A percentile compares a stretch with the other conserved stretches of the same genome.
phyloP scores from a whole-genome alignment of 805 yeast species.

The Ogataea nitratoaversa region DNA sequence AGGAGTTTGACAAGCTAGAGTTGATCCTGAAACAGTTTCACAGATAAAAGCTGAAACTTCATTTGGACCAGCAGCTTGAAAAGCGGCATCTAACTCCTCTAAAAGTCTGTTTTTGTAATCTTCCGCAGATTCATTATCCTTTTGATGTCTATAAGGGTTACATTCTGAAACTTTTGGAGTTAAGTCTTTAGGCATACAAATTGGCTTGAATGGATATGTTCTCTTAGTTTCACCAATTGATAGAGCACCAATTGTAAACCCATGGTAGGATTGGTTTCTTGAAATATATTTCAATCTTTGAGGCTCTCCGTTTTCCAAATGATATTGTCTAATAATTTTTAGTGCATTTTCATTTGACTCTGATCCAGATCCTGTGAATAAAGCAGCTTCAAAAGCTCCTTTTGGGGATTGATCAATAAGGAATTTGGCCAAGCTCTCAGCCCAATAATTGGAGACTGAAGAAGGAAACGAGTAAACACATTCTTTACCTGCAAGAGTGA shows the following conservation, averaged over 20 bases:
- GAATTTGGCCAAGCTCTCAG: conserved; percentile 40
- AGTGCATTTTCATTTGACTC: conserved; percentile 78
- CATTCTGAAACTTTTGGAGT: conserved; percentile 28
- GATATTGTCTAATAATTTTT: conserved; percentile 54
- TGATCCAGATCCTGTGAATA: conserved; percentile 62
- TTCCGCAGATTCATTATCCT: conserved; percentile 34
- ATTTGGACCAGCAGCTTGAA: conserved; percentile 37
- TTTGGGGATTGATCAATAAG: conserved; percentile 34
- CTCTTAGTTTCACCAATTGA: conserved; percentile 35
- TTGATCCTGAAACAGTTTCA: conserved; percentile 45
- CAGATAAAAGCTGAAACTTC: conserved; percentile 39
- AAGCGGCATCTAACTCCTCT: conserved; percentile 36
- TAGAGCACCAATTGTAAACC: conserved; percentile 42
- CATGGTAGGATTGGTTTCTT: conserved; percentile 41
- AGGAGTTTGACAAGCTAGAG: conserved; percentile 41
- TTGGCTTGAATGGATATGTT: conserved; percentile 28
- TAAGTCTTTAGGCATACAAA: conserved; percentile 19
- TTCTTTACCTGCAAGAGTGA: conserved; percentile 29
- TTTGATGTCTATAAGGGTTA: conserved; percentile 32
- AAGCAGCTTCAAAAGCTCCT: conserved; percentile 33
- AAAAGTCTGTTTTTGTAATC: conserved; percentile 35
- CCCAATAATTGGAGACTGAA: conserved; percentile 30
- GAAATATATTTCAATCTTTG: conserved; percentile 37
- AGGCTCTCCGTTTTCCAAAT: conserved; percentile 36
- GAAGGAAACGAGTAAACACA: conserved; percentile 32